Percentiles rank a stretch among this genome's conserved stretches.
phyloP scores from a whole-genome alignment of 2,329 filamentous ascomycete species.

The Bipolaris oryzae region DNA sequence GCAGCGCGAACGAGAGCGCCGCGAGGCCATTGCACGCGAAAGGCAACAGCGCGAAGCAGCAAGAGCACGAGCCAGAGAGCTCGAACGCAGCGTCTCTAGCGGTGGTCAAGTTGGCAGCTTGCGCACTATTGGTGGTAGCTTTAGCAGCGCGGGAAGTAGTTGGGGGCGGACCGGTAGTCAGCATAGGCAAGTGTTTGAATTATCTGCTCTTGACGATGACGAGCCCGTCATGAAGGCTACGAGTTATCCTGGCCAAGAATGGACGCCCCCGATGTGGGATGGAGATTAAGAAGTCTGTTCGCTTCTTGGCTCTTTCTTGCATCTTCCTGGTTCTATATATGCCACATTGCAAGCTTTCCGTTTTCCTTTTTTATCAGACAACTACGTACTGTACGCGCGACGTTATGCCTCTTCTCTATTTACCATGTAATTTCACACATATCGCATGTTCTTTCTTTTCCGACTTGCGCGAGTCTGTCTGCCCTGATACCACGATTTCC shows the following conservation, averaged over 20 bases:
- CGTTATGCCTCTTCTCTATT: too few relatives aligned
- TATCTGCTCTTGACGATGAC: constrained; percentile 52
- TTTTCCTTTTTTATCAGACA: too few relatives aligned
- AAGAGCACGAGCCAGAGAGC: constrained; percentile 40
- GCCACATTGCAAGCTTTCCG: too few relatives aligned
- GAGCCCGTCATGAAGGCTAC: constrained; percentile 68
- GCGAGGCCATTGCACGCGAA: constrained; percentile 34
- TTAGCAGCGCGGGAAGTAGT: constrained; percentile 24
- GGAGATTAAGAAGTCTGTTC: constrained; percentile 8
- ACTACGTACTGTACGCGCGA: too few relatives aligned
- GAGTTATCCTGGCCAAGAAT: constrained; percentile 73
- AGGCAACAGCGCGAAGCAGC: constrained; percentile 36
- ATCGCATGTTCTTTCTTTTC: too few relatives aligned
- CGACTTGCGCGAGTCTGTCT: too few relatives aligned
- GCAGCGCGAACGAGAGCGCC: constrained; percentile 36
- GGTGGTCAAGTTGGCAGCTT: constrained; percentile 42
- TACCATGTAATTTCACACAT: too few relatives aligned
- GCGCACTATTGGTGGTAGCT: constrained; percentile 37
- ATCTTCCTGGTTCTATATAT: too few relatives aligned
- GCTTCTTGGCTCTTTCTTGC: too few relatives aligned
- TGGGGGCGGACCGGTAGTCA: constrained; percentile 38
- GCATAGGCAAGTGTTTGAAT: constrained; percentile 37
- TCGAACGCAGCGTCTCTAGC: constrained; percentile 44
- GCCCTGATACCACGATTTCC: too few relatives aligned
- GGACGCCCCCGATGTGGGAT: constrained; percentile 59